These are phyloP conservation scores for Ramichloridium luteum DNA, from an alignment of 2,329 filamentous ascomycete species.

Conservation along the genomic window DNA sequence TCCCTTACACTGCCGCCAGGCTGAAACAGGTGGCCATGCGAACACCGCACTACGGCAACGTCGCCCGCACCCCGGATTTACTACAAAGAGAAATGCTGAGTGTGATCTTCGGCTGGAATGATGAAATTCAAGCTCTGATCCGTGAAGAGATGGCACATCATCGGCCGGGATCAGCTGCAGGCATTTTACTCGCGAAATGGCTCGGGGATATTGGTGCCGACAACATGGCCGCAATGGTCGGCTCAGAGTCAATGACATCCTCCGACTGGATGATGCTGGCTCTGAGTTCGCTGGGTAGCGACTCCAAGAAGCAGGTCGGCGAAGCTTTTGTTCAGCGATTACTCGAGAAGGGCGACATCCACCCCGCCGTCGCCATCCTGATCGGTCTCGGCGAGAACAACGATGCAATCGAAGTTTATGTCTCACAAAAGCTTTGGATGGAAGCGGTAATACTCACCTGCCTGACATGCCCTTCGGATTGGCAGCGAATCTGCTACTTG, in stretches of 20 bases:
- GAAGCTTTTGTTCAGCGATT: slow-evolving; percentile 83
- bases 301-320: slow-evolving; percentile 77
- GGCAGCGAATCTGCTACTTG: slow-evolving; percentile 79
- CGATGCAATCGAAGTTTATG: slow-evolving; percentile 91
- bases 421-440: slow-evolving; percentile 83
- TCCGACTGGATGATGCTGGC: slow-evolving; percentile 97
- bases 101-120: slow-evolving; percentile 90
- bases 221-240: slow-evolving; percentile 61
- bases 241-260: slow-evolving; percentile 75
- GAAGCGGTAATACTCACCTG: slow-evolving; percentile 85
- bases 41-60: slow-evolving; percentile 44
- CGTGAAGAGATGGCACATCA: slow-evolving; percentile 73
- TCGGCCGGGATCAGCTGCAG: slow-evolving; percentile 57
- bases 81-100: slow-evolving; percentile 81
- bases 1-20: slow-evolving; percentile 71
- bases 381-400: slow-evolving; percentile 85
- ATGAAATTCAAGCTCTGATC: slow-evolving; percentile 68
- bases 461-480: slow-evolving; percentile 69
- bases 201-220: slow-evolving; percentile 75
- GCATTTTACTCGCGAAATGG: slow-evolving; percentile 84
- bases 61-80: slow-evolving; percentile 48
- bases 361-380: slow-evolving; percentile 84
- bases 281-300: slow-evolving; percentile 66
- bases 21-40: slow-evolving; percentile 75
- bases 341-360: slow-evolving; percentile 77